Conservation (phyloP, 2,329 filamentous ascomycete species). For the Pezicula carpinea region DNA sequence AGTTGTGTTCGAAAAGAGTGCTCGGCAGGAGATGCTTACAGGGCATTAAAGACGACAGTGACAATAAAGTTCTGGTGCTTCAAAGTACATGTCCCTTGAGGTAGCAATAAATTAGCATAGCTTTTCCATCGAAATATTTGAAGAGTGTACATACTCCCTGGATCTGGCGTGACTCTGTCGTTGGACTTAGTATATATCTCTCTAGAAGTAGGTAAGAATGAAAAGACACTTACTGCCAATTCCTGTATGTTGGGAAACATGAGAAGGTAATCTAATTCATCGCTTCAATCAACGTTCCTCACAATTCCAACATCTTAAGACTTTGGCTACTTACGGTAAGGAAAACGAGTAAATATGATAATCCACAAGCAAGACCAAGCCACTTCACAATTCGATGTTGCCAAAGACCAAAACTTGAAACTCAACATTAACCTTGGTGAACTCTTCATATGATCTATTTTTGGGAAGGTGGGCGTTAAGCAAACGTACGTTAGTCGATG, state of each 20-base stretch:
- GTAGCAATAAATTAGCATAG: neutral
- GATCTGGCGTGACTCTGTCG: constrained; percentile 9
- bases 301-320: too few relatives aligned
- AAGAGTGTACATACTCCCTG: constrained; percentile 4
- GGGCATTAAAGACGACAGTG: constrained; percentile 11
- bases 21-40: constrained; percentile 2
- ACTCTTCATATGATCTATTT: neutral
- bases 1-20: neutral
- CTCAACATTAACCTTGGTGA: neutral
- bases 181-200: neutral
- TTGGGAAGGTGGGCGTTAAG: neutral
- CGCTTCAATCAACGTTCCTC: too few relatives aligned
- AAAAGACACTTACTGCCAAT: constrained; percentile 7
- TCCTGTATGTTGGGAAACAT: constrained; percentile 10
- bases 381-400: constrained; percentile 27
- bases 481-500: constrained; percentile 15
- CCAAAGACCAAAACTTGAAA: constrained; percentile 25
- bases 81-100: constrained; percentile 8
- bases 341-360: constrained; percentile 9
- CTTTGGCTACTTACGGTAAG: constrained; percentile 2
- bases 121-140: neutral
- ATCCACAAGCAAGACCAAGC: constrained; percentile 6
- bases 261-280: constrained; percentile 10
- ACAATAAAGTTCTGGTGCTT: constrained; percentile 12
- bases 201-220: neutral